These are phyloP conservation scores for Eucalyptus camaldulensis DNA, from an alignment of 345 rosid genomes.

Conservation along the genomic window DNA sequence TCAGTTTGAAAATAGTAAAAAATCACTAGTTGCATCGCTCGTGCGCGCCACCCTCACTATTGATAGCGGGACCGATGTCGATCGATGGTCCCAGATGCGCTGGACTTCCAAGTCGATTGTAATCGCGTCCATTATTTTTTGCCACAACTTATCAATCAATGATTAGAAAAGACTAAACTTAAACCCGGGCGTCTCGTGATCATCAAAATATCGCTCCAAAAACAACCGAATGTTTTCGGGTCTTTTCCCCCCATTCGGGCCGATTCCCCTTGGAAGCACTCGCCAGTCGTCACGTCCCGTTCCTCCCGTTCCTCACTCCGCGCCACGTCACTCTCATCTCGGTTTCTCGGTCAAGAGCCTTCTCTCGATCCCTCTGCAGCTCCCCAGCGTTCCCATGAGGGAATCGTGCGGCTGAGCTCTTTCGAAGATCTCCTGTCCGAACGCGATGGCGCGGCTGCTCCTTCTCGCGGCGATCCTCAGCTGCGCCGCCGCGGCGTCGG, in stretches of 20 bases:
- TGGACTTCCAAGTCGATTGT: not conserved
- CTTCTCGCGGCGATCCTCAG: conserved; percentile 11
- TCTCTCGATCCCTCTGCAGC: not conserved
- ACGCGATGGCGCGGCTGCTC: not conserved
- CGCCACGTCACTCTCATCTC: not conserved
- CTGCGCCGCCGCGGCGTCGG: not conserved
- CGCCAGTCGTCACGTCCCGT: not conserved
- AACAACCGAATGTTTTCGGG: not conserved
- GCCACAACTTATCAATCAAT: not conserved
- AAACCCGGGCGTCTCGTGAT: not conserved
- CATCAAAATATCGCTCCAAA: not conserved
- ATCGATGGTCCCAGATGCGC: not conserved
- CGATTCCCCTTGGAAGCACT: not conserved
- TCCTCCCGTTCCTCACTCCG: not conserved
- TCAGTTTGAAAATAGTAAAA: not conserved
- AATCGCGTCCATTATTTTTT: not conserved
- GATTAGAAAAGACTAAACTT: not conserved
- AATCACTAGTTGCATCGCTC: not conserved
- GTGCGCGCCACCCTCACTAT: not conserved
- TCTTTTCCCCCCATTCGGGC: too few relatives aligned
- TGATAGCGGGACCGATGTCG: not conserved
- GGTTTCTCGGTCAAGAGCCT: not conserved
- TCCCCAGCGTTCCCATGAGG: not conserved
- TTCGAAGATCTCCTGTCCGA: not conserved
- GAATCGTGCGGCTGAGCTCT: not conserved